Evolutionary conservation across 2,329 filamentous ascomycete genomes (phyloP).

Genomic region (Falciphora oryzae): DNA sequence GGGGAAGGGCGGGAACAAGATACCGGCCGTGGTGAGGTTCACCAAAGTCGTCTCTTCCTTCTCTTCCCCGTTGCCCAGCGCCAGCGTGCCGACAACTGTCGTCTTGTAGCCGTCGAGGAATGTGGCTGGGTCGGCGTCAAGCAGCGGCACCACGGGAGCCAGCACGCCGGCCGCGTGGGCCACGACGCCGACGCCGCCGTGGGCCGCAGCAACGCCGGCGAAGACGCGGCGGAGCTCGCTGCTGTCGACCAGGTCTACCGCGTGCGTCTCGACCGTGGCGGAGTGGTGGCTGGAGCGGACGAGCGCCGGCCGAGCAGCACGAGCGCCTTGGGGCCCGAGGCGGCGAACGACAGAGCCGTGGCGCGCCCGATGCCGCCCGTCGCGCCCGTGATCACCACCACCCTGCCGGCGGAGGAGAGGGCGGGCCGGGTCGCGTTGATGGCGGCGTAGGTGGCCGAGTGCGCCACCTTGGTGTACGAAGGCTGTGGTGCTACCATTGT

Average conservation of each 20-base stretch:
- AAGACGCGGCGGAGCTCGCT: not conserved
- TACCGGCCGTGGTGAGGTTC: slow-evolving; percentile 20
- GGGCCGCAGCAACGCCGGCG: not conserved
- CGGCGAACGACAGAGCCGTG: slow-evolving; percentile 19
- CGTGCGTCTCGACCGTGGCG: not conserved
- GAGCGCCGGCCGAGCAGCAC: not conserved
- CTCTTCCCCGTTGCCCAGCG: slow-evolving; percentile 13
- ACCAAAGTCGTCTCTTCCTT: slow-evolving; percentile 13
- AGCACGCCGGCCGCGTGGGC: not conserved
- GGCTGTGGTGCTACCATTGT: no score
- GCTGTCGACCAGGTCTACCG: not conserved
- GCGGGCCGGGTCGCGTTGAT: slow-evolving; percentile 17
- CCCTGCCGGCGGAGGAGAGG: slow-evolving; percentile 15
- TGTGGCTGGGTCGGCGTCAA: not conserved
- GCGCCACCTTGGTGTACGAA: slow-evolving; percentile 14
- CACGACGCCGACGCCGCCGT: not conserved
- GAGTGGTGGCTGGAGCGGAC: not conserved
- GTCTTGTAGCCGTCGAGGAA: slow-evolving; percentile 20
- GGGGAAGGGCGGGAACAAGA: slow-evolving; percentile 20
- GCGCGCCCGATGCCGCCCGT: slow-evolving; percentile 21
- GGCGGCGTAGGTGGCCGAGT: slow-evolving; percentile 27
- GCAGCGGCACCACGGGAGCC: not conserved
- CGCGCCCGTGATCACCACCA: slow-evolving; percentile 22
- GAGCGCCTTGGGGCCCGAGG: not conserved
- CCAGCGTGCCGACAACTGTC: slow-evolving; percentile 25